Base-by-base conservation (phyloP, 2,329 filamentous ascomycete genomes). In the Cladosporium sp. region DNA sequence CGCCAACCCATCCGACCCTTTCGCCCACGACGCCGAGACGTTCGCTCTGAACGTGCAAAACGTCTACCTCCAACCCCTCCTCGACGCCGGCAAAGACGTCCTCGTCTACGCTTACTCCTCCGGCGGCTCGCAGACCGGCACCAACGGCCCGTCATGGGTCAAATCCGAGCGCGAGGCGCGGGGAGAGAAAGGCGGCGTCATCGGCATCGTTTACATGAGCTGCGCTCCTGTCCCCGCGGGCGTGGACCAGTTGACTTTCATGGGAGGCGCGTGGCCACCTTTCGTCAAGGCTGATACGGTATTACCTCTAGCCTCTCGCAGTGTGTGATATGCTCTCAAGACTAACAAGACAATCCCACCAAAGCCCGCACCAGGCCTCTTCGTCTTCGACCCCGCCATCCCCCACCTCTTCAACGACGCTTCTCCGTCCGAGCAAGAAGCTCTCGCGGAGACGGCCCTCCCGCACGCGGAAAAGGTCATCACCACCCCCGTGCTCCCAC, bases 81-180 rank as follows among this genome's bases (percentile, higher is more conserved):
- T 64, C 8, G 53, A 56, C 12, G 43, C 53, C 9, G 60, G 59
- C 42, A 56, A 59, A 41, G 53, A 59, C 41, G 60, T 64, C 32
- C 36, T 64, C 19, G 52, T 64, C 7, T 54, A 59, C 15, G 56
- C 61, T 18, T 62, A 66, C 52, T 53, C 51, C 13, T 54, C 49
- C 11, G 53, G 51, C 40, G 51, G 54, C 13, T 43, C 40, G 7
- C 32, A 41, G 38, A 45, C 38, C 3, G 43, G 38, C 22, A 50
- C 40, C 12, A 44, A 44, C 27, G 47, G 47, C 4, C 47, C 47
- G 2, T 50, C 47, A 2, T 47, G 52, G 27, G 27, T 38, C 7
- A 52, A 47, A n/a, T 39, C n/a, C 11, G 44, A 38, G 11, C 52
- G 54, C 18, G 29, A 47, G 15, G 41, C 41, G 6, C 30, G 47